Base-by-base conservation (phyloP, 208 protist species). In the Acanthamoeba triangularis region DNA sequence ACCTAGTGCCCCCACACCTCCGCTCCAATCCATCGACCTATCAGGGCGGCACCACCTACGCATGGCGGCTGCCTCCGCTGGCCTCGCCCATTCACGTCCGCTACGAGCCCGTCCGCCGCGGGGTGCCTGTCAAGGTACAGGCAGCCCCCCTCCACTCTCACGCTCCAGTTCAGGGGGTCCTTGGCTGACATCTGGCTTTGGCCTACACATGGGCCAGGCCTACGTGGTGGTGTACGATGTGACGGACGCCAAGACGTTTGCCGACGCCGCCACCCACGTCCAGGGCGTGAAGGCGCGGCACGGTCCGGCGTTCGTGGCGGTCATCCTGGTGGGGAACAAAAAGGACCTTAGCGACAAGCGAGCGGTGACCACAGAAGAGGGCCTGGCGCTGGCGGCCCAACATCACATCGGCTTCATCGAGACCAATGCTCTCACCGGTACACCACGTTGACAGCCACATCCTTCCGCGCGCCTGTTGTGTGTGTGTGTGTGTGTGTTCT, bases 241-340 rank as follows among this genome's bases (percentile, higher is more conserved):
- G 2, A 56, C 76, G 37, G 76, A 47, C 44, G 2, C 41, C 13
- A 47, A 56, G 35, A 84, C 76, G 5, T 84, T 84, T 18, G 16
- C 76, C 76, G 25, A n/a, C 11, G 76, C 76, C 6, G 28, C 41
- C 11, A 33, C 49, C 7, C 76, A 54, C 7, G n/a, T 84, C 20
- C 28, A 84, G 18, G 14, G 37, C 37, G 54, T 84, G 37, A 84
- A 84, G 28, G 54, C 2, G 25, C 6, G 7, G 44, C 35, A 54
- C 41, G 76, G 76, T 3, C 47, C 76, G 2, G 76, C 13, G 8
- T 84, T 84, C 47, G 25, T 54, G 25, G 47, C 52, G 3, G 37
- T 69, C 33, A 49, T 74, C 2, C 63, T 92, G 14, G 54, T 92
- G 52, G 85, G 85, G 13, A 92, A 67, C 54, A 92, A 92, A 23